These are phyloP conservation scores for Apostasia shenzhenica DNA, from an alignment of 106 monocot genomes.

Conservation along the genomic window DNA sequence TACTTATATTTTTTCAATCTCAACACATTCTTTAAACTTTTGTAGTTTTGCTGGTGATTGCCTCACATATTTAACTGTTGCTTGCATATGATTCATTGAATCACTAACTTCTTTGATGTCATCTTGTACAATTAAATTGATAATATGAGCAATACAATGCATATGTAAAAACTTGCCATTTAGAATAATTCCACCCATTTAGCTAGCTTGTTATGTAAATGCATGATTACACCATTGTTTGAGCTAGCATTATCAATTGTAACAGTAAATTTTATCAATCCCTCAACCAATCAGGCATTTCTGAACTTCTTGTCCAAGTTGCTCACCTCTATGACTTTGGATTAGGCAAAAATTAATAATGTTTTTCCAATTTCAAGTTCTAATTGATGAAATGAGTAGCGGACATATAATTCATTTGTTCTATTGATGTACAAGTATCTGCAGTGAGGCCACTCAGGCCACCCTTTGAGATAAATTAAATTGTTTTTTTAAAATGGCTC, in stretches of 20 bases:
- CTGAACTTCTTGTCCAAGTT: neutral
- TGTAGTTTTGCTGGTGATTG: neutral
- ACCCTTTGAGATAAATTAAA: constrained; percentile 6
- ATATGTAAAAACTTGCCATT: constrained; percentile 1
- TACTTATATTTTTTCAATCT: constrained; percentile 9
- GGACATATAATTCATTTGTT: constrained; percentile 14
- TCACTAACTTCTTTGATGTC: neutral
- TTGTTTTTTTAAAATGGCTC: neutral
- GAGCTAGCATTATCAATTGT: constrained; percentile 12
- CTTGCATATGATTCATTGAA: neutral
- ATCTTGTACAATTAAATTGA: constrained; percentile 2
- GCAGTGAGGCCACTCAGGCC: neutral
- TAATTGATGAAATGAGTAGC: constrained; percentile 13
- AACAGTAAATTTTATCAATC: neutral
- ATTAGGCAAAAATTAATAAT: constrained; percentile 11
- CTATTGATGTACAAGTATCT: neutral
- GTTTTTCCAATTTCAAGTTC: constrained; percentile 9
- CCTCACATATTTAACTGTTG: constrained; percentile 5
- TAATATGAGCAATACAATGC: neutral
- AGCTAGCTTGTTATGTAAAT: neutral
- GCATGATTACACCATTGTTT: neutral
- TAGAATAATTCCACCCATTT: constrained; percentile 1
- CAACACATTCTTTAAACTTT: constrained; percentile 10
- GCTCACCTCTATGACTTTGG: constrained; percentile 9
- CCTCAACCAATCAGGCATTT: neutral